These are phyloP conservation scores for Pseudogymnoascus sp. DNA, from an alignment of 2,329 filamentous ascomycete species.

Conservation along the genomic window DNA sequence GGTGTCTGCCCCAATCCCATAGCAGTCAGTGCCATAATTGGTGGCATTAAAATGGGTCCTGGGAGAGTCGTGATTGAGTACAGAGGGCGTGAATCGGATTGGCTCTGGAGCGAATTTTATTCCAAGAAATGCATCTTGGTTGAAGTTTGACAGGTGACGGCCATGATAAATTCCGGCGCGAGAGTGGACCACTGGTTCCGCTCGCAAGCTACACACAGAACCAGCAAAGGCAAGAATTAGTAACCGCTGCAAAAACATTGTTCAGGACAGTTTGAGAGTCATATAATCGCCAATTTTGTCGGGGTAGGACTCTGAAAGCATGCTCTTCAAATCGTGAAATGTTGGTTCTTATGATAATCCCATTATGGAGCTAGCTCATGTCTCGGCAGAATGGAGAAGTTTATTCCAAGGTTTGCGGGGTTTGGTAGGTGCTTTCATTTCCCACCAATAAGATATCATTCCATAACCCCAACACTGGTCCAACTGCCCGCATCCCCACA, in stretches of 20 bases:
- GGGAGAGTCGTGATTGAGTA: background rate
- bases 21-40: background rate
- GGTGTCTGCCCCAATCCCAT: background rate
- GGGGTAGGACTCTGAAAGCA: background rate
- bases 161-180: background rate
- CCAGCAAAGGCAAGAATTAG: background rate
- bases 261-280: background rate
- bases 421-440: background rate
- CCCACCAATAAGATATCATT: background rate
- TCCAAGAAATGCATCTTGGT: constrained; percentile 1
- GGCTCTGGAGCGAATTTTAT: background rate
- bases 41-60: background rate
- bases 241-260: background rate
- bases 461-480: background rate
- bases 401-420: constrained; percentile 1
- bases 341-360: background rate
- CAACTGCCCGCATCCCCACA: background rate
- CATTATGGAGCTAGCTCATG: background rate
- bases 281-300: background rate
- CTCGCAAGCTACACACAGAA: background rate
- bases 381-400: background rate
- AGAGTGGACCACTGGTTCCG: background rate
- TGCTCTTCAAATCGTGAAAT: background rate
- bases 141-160: background rate
- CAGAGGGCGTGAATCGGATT: background rate